phyloP scores from a whole-genome alignment of 2,329 filamentous ascomycete species.

The Exophiala sp. region DNA sequence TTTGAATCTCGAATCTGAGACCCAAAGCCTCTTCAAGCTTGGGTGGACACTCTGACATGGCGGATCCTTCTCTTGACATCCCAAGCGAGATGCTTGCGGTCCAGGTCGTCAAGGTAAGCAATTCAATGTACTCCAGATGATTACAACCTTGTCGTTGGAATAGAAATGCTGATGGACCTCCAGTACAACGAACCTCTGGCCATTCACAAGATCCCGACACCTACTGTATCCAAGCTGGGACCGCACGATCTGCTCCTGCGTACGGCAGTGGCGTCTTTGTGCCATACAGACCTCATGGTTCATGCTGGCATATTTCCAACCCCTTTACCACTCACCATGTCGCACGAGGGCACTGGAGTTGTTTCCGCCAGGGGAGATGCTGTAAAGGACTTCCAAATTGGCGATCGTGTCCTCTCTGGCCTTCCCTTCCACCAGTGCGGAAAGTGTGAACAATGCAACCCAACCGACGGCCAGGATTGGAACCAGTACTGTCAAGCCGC shows the following conservation, averaged over 20 bases:
- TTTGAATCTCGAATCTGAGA: not conserved
- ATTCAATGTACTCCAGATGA: too few relatives aligned
- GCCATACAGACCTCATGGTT: slow-evolving; percentile 62
- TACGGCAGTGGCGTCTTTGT: slow-evolving; percentile 57
- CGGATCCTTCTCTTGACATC: not conserved
- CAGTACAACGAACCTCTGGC: slow-evolving; percentile 1
- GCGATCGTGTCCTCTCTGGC: slow-evolving; percentile 56
- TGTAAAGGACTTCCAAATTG: slow-evolving; percentile 42
- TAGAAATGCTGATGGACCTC: too few relatives aligned
- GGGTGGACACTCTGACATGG: not conserved
- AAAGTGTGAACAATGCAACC: slow-evolving; percentile 50
- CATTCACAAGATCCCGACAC: not conserved
- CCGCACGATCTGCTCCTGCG: slow-evolving; percentile 57
- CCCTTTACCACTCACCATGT: slow-evolving; percentile 51
- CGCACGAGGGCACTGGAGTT: slow-evolving; percentile 57
- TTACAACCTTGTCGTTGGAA: too few relatives aligned
- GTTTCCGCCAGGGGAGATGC: slow-evolving; percentile 25
- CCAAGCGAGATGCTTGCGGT: slow-evolving; percentile 1
- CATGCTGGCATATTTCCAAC: slow-evolving; percentile 43
- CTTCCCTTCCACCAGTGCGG: slow-evolving; percentile 54
- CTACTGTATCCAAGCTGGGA: slow-evolving; percentile 14
- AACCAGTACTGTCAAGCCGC: slow-evolving; percentile 51
- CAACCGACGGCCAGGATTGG: slow-evolving; percentile 38
- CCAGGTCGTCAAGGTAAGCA: not conserved
- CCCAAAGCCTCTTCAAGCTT: not conserved